phyloP scores from a whole-genome alignment of 2,329 filamentous ascomycete genomes.

The Arthrocladium fulminans region DNA sequence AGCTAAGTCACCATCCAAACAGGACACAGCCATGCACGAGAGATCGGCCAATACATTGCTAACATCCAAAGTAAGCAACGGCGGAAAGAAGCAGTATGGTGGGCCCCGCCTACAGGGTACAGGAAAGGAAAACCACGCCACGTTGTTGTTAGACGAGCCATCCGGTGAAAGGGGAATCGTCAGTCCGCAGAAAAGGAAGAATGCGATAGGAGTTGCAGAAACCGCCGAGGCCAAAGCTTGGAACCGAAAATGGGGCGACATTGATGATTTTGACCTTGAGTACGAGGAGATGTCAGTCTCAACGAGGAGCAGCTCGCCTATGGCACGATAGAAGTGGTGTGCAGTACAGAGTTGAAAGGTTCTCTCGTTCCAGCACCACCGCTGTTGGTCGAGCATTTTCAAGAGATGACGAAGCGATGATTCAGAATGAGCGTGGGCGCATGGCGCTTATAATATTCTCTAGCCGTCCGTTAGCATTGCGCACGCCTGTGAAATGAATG shows the following conservation, averaged over 20 bases:
- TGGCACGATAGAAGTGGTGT: background rate
- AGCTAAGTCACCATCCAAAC: conserved; percentile 22
- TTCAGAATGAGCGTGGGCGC: background rate
- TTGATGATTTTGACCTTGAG: conserved; percentile 23
- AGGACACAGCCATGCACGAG: conserved; percentile 10
- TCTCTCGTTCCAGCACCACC: background rate
- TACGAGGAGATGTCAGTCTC: conserved; percentile 19
- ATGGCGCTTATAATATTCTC: too few species aligned
- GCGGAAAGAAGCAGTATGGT: conserved; percentile 18
- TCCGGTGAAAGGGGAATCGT: background rate
- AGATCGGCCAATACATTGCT: background rate
- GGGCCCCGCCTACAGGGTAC: conserved; percentile 13
- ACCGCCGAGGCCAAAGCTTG: conserved; percentile 1
- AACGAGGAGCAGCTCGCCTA: conserved; percentile 7
- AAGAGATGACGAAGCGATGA: background rate
- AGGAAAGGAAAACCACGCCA: conserved; percentile 61
- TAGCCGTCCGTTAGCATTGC: too few species aligned
- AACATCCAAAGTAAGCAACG: background rate
- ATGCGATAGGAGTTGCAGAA: background rate
- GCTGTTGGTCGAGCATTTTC: background rate
- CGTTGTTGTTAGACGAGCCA: conserved; percentile 5
- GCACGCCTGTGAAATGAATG: too few species aligned
- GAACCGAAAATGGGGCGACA: conserved; percentile 21
- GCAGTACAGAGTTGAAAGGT: background rate
- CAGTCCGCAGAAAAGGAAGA: background rate